Conservation (phyloP, 2,329 filamentous ascomycete genomes). For the Lachnellula suecica region DNA sequence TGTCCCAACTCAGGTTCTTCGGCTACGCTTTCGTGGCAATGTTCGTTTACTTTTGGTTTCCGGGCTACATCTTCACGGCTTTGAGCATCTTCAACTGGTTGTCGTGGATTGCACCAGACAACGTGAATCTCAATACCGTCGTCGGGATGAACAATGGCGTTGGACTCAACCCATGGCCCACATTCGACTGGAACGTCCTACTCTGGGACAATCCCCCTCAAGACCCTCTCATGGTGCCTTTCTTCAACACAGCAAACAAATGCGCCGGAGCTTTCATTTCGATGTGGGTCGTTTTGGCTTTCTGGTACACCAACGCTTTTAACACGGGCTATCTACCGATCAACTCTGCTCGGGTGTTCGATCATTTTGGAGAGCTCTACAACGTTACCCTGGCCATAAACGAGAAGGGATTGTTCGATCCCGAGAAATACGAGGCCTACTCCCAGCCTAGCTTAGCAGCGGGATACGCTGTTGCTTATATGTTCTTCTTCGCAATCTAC, state of each 20-base stretch:
- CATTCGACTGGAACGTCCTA: constrained; percentile 45
- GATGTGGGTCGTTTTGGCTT: constrained; percentile 52
- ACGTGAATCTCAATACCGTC: constrained; percentile 37
- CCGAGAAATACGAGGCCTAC: constrained; percentile 60
- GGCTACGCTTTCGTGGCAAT: constrained; percentile 42
- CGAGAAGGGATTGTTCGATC: constrained; percentile 34
- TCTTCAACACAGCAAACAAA: constrained; percentile 72
- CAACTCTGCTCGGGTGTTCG: constrained; percentile 69
- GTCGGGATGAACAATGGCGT: constrained; percentile 39
- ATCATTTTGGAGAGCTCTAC: constrained; percentile 65
- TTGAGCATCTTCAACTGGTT: constrained; percentile 51
- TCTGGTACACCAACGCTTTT: constrained; percentile 67
- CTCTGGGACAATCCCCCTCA: constrained; percentile 5
- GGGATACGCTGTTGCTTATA: constrained; percentile 68
- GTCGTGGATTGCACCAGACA: constrained; percentile 50
- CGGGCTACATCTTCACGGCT: constrained; percentile 47
- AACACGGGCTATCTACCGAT: constrained; percentile 65
- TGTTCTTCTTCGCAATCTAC: constrained; percentile 67
- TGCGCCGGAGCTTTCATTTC: constrained; percentile 66
- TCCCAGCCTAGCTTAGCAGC: constrained; percentile 71
- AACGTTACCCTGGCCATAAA: constrained; percentile 64
- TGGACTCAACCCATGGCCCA: constrained; percentile 42
- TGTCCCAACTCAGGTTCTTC: constrained; percentile 48
- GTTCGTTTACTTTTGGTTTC: constrained; percentile 53
- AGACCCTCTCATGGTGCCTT: constrained; percentile 69